Percentiles rank a stretch among this genome's conserved stretches.
Conservation (phyloP, 768 basidiomycete genomes). For the Erythrobasidium yunnanense region DNA sequence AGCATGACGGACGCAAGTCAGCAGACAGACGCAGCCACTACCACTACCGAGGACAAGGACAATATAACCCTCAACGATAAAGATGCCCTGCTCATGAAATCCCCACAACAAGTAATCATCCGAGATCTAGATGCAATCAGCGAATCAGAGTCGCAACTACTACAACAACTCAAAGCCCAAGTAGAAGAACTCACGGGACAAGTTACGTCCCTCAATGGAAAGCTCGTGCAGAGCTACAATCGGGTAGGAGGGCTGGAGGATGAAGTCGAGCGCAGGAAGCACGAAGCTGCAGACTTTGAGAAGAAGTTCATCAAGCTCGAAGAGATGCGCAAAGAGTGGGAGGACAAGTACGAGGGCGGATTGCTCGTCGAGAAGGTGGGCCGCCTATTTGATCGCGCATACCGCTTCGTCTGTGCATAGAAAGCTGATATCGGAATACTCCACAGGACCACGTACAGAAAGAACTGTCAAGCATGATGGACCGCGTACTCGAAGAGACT, state of each 20-base stretch:
- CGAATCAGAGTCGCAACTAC: too few species aligned
- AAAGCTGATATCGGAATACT: too few species aligned
- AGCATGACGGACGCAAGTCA: too few species aligned
- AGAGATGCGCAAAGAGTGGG: constrained; percentile 71
- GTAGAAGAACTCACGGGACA: constrained; percentile 79
- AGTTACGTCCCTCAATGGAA: constrained; percentile 77
- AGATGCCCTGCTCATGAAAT: too few species aligned
- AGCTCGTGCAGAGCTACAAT: constrained; percentile 85
- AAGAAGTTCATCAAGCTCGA: constrained; percentile 69
- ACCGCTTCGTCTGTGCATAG: not conserved
- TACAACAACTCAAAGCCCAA: constrained; percentile 56
- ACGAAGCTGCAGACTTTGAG: constrained; percentile 52
- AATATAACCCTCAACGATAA: too few species aligned
- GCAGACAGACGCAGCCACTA: too few species aligned
- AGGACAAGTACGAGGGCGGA: constrained; percentile 80
- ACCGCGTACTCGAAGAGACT: constrained; percentile 88
- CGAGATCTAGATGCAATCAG: not conserved
- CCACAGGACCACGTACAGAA: constrained; percentile 64
- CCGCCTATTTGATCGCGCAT: not conserved
- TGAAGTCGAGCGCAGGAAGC: constrained; percentile 58
- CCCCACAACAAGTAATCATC: not conserved
- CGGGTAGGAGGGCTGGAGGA: constrained; percentile 88
- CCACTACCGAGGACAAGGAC: too few species aligned
- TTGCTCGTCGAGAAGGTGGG: constrained; percentile 71
- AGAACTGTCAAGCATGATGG: constrained; percentile 87